phyloP scores from a whole-genome alignment of 495 filamentous ascomycete genomes.

The Penicillium lagena region DNA sequence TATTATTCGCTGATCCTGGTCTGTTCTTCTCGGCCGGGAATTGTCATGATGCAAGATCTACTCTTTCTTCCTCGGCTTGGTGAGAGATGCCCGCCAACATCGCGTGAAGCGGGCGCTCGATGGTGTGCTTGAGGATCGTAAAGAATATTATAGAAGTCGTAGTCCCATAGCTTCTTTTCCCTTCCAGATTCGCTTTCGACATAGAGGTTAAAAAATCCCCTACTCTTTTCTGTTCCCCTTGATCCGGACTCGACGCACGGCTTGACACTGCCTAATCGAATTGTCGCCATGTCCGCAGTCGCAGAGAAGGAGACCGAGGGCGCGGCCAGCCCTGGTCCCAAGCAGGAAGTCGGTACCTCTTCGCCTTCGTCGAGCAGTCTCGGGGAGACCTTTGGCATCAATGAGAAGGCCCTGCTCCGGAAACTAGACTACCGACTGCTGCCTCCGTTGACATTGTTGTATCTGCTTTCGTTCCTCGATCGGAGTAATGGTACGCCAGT shows the following conservation, averaged over 20 bases:
- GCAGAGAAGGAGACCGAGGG: neutral
- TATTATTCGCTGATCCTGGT: neutral
- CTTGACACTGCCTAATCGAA: neutral
- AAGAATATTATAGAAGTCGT: neutral
- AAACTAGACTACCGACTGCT: slow-evolving; percentile 61
- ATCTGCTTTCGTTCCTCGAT: slow-evolving; percentile 68
- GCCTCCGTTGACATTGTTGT: slow-evolving; percentile 62
- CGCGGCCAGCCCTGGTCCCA: neutral
- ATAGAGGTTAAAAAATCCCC: too few relatives aligned
- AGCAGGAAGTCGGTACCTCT: neutral
- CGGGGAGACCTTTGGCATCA: slow-evolving; percentile 27
- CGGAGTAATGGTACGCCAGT: slow-evolving; percentile 56
- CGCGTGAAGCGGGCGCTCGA: neutral
- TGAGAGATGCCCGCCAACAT: neutral
- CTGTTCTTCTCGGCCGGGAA: neutral
- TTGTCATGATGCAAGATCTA: neutral
- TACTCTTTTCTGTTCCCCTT: too few relatives aligned
- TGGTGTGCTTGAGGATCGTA: neutral
- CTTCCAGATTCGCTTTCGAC: neutral
- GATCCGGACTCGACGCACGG: too few relatives aligned
- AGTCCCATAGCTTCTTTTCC: neutral
- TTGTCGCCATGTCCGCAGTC: neutral
- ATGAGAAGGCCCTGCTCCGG: slow-evolving; percentile 56
- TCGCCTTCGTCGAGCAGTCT: slow-evolving; percentile 12
- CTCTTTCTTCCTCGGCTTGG: neutral